Evolutionary conservation across 1,284 basidiomycete species (phyloP).

Genomic region (Phaffia rhodozyma): DNA sequence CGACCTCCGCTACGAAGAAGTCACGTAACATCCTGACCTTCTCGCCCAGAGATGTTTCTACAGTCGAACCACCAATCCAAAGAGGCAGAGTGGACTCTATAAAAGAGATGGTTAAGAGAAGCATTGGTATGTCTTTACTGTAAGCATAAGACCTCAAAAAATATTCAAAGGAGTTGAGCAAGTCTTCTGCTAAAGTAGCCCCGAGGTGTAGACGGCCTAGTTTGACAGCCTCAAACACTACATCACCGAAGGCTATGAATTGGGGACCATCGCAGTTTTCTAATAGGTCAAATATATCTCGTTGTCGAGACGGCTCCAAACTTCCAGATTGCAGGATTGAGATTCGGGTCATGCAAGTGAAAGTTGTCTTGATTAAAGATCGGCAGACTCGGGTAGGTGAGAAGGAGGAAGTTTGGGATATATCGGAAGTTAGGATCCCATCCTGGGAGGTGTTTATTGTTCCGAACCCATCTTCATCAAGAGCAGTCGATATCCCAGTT

Average conservation of each 20-base stretch:
- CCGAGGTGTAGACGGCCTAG: constrained; percentile 47
- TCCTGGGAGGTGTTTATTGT: constrained; percentile 42
- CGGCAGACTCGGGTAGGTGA: no score
- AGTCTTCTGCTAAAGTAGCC: constrained; percentile 40
- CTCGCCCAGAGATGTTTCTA: constrained; percentile 37
- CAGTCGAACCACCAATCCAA: constrained; percentile 46
- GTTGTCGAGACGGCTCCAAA: not conserved
- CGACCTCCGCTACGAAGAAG: constrained; percentile 44
- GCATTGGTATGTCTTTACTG: constrained; percentile 45
- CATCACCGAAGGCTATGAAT: constrained; percentile 38
- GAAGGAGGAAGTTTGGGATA: no score
- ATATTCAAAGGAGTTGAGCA: constrained; percentile 46
- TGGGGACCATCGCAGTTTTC: constrained; percentile 26
- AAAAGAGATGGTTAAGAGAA: constrained; percentile 48
- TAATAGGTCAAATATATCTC: constrained; percentile 20
- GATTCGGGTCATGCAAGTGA: constrained; percentile 2
- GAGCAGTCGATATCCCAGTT: no score
- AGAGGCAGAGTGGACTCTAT: constrained; percentile 51
- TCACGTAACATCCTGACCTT: constrained; percentile 43
- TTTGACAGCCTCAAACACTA: constrained; percentile 41
- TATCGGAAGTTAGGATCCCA: constrained; percentile 13
- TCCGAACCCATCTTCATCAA: constrained; percentile 54
- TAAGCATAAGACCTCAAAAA: constrained; percentile 50
- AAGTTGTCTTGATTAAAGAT: constrained; percentile 14
- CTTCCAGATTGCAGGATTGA: not conserved